Evolutionary conservation across 139 green algal genomes (phyloP).

Genomic region (Pseudopediastrum boryanum): DNA sequence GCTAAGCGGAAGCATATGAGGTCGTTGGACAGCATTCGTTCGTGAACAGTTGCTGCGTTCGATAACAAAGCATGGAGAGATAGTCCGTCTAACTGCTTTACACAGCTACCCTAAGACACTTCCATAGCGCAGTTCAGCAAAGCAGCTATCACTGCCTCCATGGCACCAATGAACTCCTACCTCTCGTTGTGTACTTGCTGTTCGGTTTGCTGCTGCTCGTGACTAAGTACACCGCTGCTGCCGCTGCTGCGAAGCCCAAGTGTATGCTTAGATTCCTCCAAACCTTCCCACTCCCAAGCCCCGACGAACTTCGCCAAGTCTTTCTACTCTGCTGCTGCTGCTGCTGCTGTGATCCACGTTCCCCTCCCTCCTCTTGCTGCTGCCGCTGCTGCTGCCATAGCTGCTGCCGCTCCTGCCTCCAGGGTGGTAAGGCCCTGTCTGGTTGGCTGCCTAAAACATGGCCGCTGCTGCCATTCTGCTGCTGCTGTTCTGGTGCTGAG

Average conservation of each 20-base stretch:
- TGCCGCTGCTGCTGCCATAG: background rate
- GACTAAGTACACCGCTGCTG: slow-evolving; percentile 28
- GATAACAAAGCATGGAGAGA: too few relatives aligned
- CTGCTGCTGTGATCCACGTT: background rate
- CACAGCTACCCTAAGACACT: too few relatives aligned
- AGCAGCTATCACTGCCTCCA: too few relatives aligned
- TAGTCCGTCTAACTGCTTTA: too few relatives aligned
- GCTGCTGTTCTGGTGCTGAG: too few relatives aligned
- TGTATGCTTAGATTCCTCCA: slow-evolving; percentile 12
- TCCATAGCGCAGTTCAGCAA: too few relatives aligned
- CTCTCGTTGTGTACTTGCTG: background rate
- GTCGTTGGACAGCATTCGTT: too few relatives aligned
- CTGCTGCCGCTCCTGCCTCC: background rate
- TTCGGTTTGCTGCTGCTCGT: background rate
- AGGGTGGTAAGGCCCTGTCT: too few relatives aligned
- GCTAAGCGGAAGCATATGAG: too few relatives aligned
- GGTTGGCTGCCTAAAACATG: background rate
- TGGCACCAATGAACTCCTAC: too few relatives aligned
- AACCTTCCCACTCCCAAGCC: background rate
- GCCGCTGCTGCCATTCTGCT: background rate
- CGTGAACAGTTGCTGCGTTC: too few relatives aligned
- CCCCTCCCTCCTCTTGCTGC: background rate
- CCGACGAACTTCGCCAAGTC: background rate
- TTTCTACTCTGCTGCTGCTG: slow-evolving; percentile 16
- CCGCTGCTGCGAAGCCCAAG: slow-evolving; percentile 11